Percentiles rank a stretch among this genome's conserved stretches.
phyloP scores from a whole-genome alignment of 2,329 filamentous ascomycete species.

The Alternaria dauci region DNA sequence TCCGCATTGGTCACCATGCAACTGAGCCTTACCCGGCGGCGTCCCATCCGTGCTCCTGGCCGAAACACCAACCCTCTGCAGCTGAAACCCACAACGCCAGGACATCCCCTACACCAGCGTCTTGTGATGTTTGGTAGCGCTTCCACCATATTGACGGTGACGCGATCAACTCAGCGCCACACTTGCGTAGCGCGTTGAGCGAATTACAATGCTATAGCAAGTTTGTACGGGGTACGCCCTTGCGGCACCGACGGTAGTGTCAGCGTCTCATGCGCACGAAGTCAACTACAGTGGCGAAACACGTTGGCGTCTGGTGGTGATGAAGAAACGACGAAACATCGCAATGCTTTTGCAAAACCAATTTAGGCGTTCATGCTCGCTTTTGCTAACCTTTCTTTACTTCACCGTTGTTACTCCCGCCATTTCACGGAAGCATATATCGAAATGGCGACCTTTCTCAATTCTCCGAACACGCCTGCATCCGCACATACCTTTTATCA shows the following conservation, averaged over 20 bases:
- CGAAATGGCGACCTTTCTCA: conserved; percentile 26
- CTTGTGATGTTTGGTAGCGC: conserved; percentile 22
- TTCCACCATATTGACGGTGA: conserved; percentile 10
- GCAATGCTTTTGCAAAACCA: conserved; percentile 16
- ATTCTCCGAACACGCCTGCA: conserved; percentile 16
- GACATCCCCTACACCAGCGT: conserved; percentile 37
- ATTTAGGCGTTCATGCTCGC: conserved; percentile 7
- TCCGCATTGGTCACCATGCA: background rate
- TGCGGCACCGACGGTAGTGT: conserved; percentile 11
- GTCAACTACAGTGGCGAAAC: conserved; percentile 18
- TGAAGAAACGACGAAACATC: conserved; percentile 11
- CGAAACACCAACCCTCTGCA: conserved; percentile 26
- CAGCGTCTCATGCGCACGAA: conserved; percentile 12
- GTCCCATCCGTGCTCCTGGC: conserved; percentile 9
- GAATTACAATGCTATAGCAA: conserved; percentile 11
- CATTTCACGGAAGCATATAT: background rate
- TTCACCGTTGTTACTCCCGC: background rate
- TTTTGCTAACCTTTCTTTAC: conserved; percentile 5
- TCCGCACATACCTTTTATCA: conserved; percentile 18
- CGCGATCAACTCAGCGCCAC: conserved; percentile 1
- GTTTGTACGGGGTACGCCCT: background rate
- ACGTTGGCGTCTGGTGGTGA: conserved; percentile 24
- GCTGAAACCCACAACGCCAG: conserved; percentile 36
- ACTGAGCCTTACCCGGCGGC: background rate
- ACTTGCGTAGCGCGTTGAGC: conserved; percentile 7